Percentiles rank a stretch among this genome's conserved stretches.
Evolutionary conservation across 306 rosid genomes (phyloP).

Genomic region (Corylus americana): DNA sequence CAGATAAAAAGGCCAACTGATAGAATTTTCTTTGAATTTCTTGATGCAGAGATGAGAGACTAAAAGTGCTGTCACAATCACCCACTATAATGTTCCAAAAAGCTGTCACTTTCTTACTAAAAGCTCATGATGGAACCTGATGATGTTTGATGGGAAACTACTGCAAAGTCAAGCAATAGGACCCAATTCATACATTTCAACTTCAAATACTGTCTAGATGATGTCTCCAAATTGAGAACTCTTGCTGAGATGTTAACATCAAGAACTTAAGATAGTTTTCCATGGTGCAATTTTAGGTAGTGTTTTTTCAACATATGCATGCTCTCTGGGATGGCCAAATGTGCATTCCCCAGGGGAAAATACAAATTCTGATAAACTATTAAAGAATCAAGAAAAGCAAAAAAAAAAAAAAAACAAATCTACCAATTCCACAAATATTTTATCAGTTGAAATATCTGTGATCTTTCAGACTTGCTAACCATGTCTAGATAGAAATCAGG

Average conservation of each 20-base stretch:
- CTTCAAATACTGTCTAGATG: not conserved
- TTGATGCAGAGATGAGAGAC: constrained; percentile 20
- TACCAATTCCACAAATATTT: not conserved
- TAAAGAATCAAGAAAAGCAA: not conserved
- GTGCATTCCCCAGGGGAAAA: not conserved
- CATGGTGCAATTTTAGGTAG: constrained; percentile 4
- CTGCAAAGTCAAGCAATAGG: constrained; percentile 21
- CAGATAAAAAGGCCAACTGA: not conserved
- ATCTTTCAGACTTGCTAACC: not conserved
- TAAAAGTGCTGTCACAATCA: constrained; percentile 17
- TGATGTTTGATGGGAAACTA: constrained; percentile 9
- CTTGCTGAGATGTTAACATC: constrained; percentile 10
- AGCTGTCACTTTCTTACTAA: constrained; percentile 3
- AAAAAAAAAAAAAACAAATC: not conserved
- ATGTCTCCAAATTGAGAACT: constrained; percentile 16
- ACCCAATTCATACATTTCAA: not conserved
- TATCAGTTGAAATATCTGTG: not conserved
- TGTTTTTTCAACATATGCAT: not conserved
- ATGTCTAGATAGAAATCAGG: not conserved
- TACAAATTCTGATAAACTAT: not conserved
- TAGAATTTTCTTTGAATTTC: constrained; percentile 10
- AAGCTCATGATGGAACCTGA: constrained; percentile 16
- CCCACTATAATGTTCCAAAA: not conserved
- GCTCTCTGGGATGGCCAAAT: not conserved
- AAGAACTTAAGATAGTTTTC: constrained; percentile 10